A percentile compares a stretch with the other conserved stretches of the same genome.
These are phyloP conservation scores for Ceratobasidium sp. DNA, from an alignment of 1,284 basidiomycete species.

Conservation along the genomic window DNA sequence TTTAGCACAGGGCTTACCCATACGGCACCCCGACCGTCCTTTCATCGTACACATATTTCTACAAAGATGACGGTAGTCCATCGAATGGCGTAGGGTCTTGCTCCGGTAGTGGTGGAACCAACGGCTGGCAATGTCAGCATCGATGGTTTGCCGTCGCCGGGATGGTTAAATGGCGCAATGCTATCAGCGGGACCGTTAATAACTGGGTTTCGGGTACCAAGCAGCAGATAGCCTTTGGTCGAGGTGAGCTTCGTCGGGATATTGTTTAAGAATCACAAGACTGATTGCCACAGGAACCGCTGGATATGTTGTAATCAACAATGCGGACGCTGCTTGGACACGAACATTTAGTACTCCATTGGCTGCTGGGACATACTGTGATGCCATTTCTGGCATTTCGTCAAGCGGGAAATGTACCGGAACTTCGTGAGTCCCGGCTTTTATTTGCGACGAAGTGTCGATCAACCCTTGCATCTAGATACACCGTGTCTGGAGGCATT, in stretches of 20 bases:
- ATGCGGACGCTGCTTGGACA: slow-evolving; percentile 68
- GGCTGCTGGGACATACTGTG: slow-evolving; percentile 71
- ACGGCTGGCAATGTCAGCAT: slow-evolving; percentile 69
- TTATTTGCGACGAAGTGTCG: not conserved
- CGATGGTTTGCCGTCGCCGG: slow-evolving; percentile 70
- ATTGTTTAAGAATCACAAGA: not conserved
- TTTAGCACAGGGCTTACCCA: slow-evolving; percentile 64
- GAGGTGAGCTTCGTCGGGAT: slow-evolving; percentile 59
- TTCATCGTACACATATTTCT: slow-evolving; percentile 69
- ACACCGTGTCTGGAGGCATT: slow-evolving; percentile 66
- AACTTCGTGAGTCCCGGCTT: slow-evolving; percentile 60
- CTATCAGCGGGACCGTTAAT: slow-evolving; percentile 62
- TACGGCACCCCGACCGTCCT: slow-evolving; percentile 75
- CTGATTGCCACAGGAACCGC: slow-evolving; percentile 50
- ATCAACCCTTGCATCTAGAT: slow-evolving; percentile 56
- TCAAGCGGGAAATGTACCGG: slow-evolving; percentile 65
- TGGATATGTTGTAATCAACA: slow-evolving; percentile 77
- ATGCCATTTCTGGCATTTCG: slow-evolving; percentile 66
- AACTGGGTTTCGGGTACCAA: slow-evolving; percentile 70
- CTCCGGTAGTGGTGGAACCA: slow-evolving; percentile 64
- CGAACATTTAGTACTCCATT: slow-evolving; percentile 69
- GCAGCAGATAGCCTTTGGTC: slow-evolving; percentile 72
- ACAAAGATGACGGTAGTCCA: slow-evolving; percentile 68
- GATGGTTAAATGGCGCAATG: slow-evolving; percentile 74
- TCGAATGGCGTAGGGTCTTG: slow-evolving; percentile 70